Percentiles rank a stretch among this genome's conserved stretches.
Evolutionary conservation across 176 grass and related monocot species (phyloP).

Genomic region (Leersia perrieri): DNA sequence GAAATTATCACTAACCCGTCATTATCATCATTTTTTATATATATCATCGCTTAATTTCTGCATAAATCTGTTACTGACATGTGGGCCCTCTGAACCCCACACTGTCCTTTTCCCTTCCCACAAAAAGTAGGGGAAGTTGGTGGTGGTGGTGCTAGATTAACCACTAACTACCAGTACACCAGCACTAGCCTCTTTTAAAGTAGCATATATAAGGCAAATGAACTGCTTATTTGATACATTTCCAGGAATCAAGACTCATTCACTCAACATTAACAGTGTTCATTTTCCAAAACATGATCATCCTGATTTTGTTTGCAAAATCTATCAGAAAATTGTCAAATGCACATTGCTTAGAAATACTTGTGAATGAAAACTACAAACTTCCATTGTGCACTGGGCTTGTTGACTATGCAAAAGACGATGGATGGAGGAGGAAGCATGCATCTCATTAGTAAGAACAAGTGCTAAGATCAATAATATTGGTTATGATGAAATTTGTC

Average conservation of each 20-base stretch:
- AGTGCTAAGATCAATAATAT: background rate
- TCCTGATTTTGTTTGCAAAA: background rate
- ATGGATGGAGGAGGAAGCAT: background rate
- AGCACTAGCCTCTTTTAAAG: too few species aligned
- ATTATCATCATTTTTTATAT: too few species aligned
- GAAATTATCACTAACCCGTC: too few species aligned
- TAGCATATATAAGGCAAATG: background rate
- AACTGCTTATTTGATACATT: background rate
- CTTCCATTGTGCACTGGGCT: background rate
- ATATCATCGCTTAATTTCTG: too few species aligned
- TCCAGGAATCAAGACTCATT: background rate
- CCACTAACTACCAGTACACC: too few species aligned
- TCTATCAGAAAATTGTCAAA: background rate
- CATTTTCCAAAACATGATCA: background rate
- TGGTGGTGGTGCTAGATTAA: too few species aligned
- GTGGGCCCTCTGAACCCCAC: too few species aligned
- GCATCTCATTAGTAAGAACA: background rate
- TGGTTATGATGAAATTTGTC: conserved; percentile 11
- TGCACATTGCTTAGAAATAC: background rate
- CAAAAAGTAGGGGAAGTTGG: too few species aligned
- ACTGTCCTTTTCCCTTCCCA: too few species aligned
- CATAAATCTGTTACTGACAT: too few species aligned
- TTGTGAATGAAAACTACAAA: background rate
- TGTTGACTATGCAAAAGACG: background rate
- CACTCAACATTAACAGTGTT: background rate